Conservation (phyloP, 345 rosid genomes). For the Eucalyptus victrix region DNA sequence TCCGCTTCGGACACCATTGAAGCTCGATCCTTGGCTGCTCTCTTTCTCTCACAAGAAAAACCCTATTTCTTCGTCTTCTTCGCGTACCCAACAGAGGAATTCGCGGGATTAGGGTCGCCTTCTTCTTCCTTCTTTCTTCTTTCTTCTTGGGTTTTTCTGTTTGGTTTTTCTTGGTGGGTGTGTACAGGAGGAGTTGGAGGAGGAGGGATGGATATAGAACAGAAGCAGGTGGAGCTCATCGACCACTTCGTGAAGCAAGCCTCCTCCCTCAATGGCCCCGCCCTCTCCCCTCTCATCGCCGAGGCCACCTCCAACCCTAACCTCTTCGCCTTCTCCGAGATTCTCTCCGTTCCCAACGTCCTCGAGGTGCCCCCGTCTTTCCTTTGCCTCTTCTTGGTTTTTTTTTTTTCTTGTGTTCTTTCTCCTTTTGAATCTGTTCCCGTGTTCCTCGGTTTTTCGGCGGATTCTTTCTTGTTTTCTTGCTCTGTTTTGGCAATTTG, state of each 20-base stretch:
- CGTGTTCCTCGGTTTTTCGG: background rate
- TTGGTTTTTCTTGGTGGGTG: background rate
- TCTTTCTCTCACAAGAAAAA: background rate
- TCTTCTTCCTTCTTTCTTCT: too few relatives aligned
- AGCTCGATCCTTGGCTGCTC: background rate
- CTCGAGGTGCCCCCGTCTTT: background rate
- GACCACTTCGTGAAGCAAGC: constrained; percentile 56
- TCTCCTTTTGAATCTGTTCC: background rate
- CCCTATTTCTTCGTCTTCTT: background rate
- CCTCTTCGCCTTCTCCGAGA: constrained; percentile 94
- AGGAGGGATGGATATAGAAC: constrained; percentile 68
- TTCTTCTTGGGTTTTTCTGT: background rate
- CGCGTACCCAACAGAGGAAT: background rate
- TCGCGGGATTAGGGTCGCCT: background rate
- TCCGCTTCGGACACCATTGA: background rate
- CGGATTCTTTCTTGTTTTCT: background rate
- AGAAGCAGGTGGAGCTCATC: constrained; percentile 63
- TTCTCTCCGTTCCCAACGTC: constrained; percentile 33
- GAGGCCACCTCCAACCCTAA: constrained; percentile 86
- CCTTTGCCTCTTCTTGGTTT: background rate
- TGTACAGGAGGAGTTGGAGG: background rate
- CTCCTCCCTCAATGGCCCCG: constrained; percentile 35
- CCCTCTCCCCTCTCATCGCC: constrained; percentile 36
- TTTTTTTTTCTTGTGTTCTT: background rate
- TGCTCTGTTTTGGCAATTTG: background rate